Conservation (phyloP, 2,329 filamentous ascomycete genomes). For the Colletotrichum sp. region DNA sequence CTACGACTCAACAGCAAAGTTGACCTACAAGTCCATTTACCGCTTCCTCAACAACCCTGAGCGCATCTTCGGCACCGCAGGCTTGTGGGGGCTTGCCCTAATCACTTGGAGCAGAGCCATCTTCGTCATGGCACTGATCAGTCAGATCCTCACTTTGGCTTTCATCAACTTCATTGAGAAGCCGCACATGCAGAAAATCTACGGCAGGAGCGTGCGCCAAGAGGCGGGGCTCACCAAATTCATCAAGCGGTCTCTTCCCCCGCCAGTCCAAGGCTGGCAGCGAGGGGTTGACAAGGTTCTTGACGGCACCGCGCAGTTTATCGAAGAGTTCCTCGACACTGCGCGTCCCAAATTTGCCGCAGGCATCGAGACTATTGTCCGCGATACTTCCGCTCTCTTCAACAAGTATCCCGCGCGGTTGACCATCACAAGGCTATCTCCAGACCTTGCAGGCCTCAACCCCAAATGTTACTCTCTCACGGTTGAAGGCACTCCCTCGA, state of each 20-base stretch:
- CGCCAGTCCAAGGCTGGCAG: slow-evolving; percentile 82
- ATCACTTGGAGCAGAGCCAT: slow-evolving; percentile 91
- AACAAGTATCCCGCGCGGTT: slow-evolving; percentile 88
- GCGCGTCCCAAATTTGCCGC: slow-evolving; percentile 86
- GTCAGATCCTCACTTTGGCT: slow-evolving; percentile 82
- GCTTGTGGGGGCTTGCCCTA: slow-evolving; percentile 92
- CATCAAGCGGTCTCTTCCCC: slow-evolving; percentile 83
- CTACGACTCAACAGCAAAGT: slow-evolving; percentile 85
- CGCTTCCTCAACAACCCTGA: slow-evolving; percentile 98
- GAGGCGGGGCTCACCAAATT: slow-evolving; percentile 94
- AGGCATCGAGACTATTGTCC: slow-evolving; percentile 85
- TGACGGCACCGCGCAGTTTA: slow-evolving; percentile 84
- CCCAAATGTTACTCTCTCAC: slow-evolving; percentile 80
- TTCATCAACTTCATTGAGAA: slow-evolving; percentile 95
- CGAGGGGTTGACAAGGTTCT: slow-evolving; percentile 87
- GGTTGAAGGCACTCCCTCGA: slow-evolving; percentile 70
- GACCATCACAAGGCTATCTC: slow-evolving; percentile 79
- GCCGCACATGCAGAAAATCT: slow-evolving; percentile 98
- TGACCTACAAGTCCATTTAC: slow-evolving; percentile 97
- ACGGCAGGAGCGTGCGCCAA: slow-evolving; percentile 80
- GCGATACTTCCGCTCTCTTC: slow-evolving; percentile 87
- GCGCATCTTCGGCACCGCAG: slow-evolving; percentile 88
- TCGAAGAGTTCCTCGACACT: slow-evolving; percentile 88
- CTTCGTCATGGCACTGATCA: slow-evolving; percentile 84
- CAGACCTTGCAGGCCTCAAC: slow-evolving; percentile 81